phyloP scores from a whole-genome alignment of 2,329 filamentous ascomycete genomes.

The Aureobasidium subglaciale region DNA sequence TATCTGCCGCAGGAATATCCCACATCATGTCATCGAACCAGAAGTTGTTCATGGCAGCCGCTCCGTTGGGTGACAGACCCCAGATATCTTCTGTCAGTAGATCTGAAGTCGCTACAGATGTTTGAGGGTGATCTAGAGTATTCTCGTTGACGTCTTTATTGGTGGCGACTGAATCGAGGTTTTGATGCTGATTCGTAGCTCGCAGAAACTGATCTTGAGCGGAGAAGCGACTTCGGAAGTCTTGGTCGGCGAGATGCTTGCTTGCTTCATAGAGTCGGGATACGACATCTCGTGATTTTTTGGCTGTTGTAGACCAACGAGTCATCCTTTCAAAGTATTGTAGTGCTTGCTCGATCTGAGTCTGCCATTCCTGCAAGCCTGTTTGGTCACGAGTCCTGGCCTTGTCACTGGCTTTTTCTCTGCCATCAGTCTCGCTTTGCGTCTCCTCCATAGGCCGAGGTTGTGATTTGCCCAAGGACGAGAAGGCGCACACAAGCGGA shows the following conservation, averaged over 20 bases:
- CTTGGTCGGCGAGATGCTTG: constrained; percentile 23
- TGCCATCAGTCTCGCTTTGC: background rate
- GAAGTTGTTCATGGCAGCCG: constrained; percentile 20
- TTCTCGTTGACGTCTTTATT: too few species aligned
- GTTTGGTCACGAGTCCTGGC: background rate
- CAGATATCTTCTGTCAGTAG: constrained; percentile 5
- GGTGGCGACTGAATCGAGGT: background rate
- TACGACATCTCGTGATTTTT: constrained; percentile 37
- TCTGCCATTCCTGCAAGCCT: constrained; percentile 35
- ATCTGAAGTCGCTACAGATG: background rate
- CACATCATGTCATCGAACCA: constrained; percentile 22
- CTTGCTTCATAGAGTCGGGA: constrained; percentile 35
- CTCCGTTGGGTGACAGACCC: constrained; percentile 19
- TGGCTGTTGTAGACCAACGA: constrained; percentile 39
- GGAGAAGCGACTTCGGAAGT: background rate
- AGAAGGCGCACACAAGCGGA: constrained; percentile 65
- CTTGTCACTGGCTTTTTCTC: too few species aligned
- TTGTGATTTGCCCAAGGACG: constrained; percentile 19
- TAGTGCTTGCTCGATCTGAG: constrained; percentile 36
- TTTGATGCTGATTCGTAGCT: background rate
- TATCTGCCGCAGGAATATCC: constrained; percentile 17
- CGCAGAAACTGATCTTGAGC: background rate
- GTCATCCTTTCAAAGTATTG: constrained; percentile 37
- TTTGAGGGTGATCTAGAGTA: background rate
- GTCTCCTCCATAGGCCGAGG: background rate